Conservation (phyloP, 495 filamentous ascomycete species). For the Achaetomiella virescens region DNA sequence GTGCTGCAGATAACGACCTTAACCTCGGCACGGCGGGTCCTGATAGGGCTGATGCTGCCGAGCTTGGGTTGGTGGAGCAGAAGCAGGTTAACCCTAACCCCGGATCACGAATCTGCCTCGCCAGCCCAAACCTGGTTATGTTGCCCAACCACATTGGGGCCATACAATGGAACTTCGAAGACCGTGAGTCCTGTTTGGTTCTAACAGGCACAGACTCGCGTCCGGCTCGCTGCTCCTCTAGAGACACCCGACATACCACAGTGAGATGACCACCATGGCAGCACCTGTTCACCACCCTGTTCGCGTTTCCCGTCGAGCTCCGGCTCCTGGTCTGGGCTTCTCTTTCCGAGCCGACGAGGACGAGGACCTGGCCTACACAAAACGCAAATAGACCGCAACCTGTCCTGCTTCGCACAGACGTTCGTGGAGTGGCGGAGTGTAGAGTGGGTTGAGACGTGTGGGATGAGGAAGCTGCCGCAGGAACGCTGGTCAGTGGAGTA, state of each 20-base stretch:
- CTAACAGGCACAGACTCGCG: too few species aligned
- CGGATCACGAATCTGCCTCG: neutral
- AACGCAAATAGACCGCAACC: neutral
- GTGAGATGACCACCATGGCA: neutral
- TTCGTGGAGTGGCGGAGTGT: neutral
- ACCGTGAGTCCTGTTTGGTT: too few species aligned
- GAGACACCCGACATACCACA: too few species aligned
- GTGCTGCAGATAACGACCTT: constrained; percentile 12
- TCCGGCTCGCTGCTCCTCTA: neutral
- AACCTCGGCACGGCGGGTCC: constrained; percentile 21
- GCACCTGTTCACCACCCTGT: neutral
- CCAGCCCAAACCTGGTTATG: too few species aligned
- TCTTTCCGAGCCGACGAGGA: neutral
- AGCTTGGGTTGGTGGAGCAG: neutral
- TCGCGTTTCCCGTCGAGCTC: neutral
- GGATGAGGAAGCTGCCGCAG: neutral
- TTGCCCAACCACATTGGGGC: too few species aligned
- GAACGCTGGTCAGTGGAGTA: too few species aligned
- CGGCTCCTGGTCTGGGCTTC: neutral
- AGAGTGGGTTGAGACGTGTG: neutral
- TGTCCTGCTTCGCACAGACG: neutral
- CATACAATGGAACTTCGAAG: too few species aligned
- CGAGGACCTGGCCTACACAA: neutral
- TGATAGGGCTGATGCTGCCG: constrained; percentile 11
- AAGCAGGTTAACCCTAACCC: constrained; percentile 7